These are phyloP conservation scores for Aspergillus conjunctus DNA, from an alignment of 495 filamentous ascomycete species.

Conservation along the genomic window DNA sequence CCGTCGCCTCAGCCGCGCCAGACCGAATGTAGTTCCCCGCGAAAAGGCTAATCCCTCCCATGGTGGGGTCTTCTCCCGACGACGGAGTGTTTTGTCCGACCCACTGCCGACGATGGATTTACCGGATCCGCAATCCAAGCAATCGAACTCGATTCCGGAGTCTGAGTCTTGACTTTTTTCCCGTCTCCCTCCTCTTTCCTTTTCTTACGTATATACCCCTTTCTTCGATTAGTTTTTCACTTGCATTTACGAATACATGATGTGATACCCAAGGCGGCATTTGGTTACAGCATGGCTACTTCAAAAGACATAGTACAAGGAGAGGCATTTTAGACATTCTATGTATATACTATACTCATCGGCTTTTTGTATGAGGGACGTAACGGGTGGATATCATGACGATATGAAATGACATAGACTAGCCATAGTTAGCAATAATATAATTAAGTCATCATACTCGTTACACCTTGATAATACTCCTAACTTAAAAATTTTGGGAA, in stretches of 20 bases:
- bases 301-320: not conserved
- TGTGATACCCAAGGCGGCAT: constrained; percentile 2
- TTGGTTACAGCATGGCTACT: not conserved
- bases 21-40: constrained; percentile 25
- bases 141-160: not conserved
- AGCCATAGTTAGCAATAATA: no score
- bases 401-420: no score
- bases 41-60: constrained; percentile 40
- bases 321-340: no score
- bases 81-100: constrained; percentile 41
- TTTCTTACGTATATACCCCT: not conserved
- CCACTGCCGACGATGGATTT: constrained; percentile 32
- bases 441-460: no score
- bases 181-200: no score
- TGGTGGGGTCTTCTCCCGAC: constrained; percentile 44
- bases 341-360: no score
- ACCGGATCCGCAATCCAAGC: not conserved
- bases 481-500: not conserved
- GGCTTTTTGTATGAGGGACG: no score
- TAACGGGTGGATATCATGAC: no score
- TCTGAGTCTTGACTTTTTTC: not conserved
- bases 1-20: constrained; percentile 30
- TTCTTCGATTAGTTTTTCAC: not conserved
- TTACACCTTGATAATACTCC: no score
- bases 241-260: constrained; percentile 2